Evolutionary conservation across 164 flowering plant species (phyloP), one percentile per base, ranked within the genome.

Genomic region (Tetrastigma voinierianum): DNA sequence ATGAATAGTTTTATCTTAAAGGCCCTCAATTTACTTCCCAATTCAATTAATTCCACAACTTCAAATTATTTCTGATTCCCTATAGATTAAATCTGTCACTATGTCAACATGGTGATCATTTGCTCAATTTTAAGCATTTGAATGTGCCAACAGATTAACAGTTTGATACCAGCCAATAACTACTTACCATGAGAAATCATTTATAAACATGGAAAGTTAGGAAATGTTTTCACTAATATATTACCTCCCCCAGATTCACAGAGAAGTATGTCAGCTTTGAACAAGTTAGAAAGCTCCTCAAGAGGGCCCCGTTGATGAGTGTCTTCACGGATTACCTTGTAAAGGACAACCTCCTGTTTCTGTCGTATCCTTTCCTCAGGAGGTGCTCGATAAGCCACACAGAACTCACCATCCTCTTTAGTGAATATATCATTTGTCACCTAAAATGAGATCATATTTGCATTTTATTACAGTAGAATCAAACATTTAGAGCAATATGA

Each of bases 221-320:
- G 52, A 46, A 24, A 65, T 47, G 17, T 46, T 56, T 46, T 10
- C 17, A 45, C 1, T 20, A 16, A 9, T 20, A 62, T 57, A 43
- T 69, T 81, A 95, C 99, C 97, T 87, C 99, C 99, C 10, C 99
- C 99, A 71, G 97, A 95, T 90, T 95, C 99, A 83, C 99, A 95
- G 18, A 95, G 97, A 70, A 95, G 96, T 46, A 95, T 73, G 72
- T 95, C 97, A 53, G 97, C 74, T 72, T 92, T 90, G 80, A 60
- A 88, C 69, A 95, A 81, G 70, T 87, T 87, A 43, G 99, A 92
- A 3, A 95, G 89, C 85, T 95, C 97, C 79, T 95, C 97, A 21
- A 95, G 90, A 61, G 99, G 99, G 16, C 97, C 97, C 23, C 92
- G 86, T 95, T 95, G 52, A 95, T 92, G 83, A 70, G 92, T 92